These are phyloP conservation scores for Aspergillus transmontanensis DNA, from an alignment of 2,329 filamentous ascomycete species.

Conservation along the genomic window DNA sequence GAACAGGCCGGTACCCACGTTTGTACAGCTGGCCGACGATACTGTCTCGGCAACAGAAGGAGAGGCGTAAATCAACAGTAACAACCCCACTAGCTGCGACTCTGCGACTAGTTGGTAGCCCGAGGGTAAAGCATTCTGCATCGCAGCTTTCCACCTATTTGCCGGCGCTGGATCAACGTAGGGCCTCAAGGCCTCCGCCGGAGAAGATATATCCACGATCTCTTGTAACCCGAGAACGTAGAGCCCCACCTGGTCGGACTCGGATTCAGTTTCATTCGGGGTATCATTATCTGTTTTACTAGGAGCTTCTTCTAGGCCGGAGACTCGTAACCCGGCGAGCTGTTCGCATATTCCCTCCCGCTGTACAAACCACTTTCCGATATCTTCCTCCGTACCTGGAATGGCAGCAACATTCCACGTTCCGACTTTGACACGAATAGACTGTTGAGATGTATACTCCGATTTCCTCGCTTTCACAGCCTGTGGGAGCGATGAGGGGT, in stretches of 20 bases:
- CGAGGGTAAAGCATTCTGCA: constrained; percentile 71
- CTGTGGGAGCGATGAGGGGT: constrained; percentile 52
- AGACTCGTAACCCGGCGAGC: constrained; percentile 56
- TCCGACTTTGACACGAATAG: constrained; percentile 83
- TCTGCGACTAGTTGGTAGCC: constrained; percentile 77
- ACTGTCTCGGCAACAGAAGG: constrained; percentile 73
- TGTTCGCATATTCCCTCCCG: constrained; percentile 70
- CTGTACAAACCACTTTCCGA: constrained; percentile 84
- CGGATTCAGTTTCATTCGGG: constrained; percentile 28
- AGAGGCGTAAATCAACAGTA: constrained; percentile 84
- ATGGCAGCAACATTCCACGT: constrained; percentile 93
- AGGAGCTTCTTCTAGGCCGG: constrained; percentile 22
- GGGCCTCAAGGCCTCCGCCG: constrained; percentile 74
- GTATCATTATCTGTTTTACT: constrained; percentile 20
- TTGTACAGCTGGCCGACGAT: constrained; percentile 77
- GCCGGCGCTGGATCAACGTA: constrained; percentile 73
- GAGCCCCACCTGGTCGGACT: constrained; percentile 71
- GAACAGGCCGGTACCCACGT: constrained; percentile 84
- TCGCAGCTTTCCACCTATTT: constrained; percentile 77
- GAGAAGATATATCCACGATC: constrained; percentile 80
- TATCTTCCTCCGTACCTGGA: constrained; percentile 81
- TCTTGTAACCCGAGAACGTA: constrained; percentile 93
- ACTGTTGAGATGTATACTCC: constrained; percentile 76
- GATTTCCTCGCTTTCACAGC: constrained; percentile 70
- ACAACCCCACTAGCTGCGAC: constrained; percentile 82